Conservation (phyloP, 208 protist genomes). For the Trypanosoma brucei region DNA sequence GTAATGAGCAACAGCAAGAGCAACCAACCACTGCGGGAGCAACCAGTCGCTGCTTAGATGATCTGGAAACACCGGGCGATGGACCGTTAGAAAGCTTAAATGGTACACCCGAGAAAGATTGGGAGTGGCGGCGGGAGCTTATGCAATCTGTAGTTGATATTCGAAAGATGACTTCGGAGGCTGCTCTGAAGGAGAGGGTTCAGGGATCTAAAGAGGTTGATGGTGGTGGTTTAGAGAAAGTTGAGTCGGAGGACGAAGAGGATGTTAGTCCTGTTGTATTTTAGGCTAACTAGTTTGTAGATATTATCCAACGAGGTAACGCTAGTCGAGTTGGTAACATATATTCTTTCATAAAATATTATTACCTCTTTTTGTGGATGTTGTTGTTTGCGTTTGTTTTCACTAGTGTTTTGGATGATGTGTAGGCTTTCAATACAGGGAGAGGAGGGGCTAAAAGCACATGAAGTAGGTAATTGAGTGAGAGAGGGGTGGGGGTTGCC, state of each 20-base stretch:
- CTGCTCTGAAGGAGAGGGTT: neutral
- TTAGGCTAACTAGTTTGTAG: neutral
- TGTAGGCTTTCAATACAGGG: too few species aligned
- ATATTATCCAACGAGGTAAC: too few species aligned
- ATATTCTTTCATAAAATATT: too few species aligned
- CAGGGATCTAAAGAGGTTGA: neutral
- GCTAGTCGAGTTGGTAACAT: too few species aligned
- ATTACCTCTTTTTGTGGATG: too few species aligned
- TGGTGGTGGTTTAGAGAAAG: neutral
- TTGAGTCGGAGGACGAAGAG: neutral
- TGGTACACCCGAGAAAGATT: conserved; percentile 3
- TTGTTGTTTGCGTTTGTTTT: too few species aligned
- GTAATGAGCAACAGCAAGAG: conserved; percentile 1
- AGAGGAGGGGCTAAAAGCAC: too few species aligned
- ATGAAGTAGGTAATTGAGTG: too few species aligned
- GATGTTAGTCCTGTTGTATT: neutral
- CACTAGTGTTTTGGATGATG: too few species aligned
- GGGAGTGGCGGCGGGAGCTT: conserved; percentile 12
- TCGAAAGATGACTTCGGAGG: conserved; percentile 9
- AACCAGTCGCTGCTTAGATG: neutral
- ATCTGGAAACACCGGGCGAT: neutral
- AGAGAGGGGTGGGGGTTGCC: too few species aligned
- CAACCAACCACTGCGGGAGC: neutral
- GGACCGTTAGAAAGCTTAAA: neutral
- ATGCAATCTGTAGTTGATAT: conserved; percentile 16